Base-by-base conservation (phyloP, 306 rosid genomes). In the Gastrolobium bilobum region DNA sequence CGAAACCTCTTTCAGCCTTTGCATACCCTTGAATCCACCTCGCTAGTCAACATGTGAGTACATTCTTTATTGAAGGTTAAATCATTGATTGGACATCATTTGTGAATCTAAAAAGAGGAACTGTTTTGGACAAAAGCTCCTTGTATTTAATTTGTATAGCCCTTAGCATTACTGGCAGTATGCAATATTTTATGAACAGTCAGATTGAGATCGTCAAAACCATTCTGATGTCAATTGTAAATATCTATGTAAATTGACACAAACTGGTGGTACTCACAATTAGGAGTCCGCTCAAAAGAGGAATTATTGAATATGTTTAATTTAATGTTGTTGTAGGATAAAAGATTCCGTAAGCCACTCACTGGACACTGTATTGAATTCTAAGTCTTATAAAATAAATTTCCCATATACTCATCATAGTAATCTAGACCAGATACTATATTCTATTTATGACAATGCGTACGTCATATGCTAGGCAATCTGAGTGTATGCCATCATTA, bases 401-500 rank as follows among this genome's bases (percentile, higher is more conserved):
- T 59, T 42, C 20, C 38, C 43, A 11, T 53, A 38, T 67, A 60
- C 15, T 72, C 66, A 33, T 64, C 11, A 51, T 5, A 31, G 43
- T 76, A 42, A 74, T 60, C 63, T 59, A 71, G 77, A 53, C 42
- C 61, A 7, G 46, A 10, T 53, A 6, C 53, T 44, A 14, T 59
- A 61, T 40, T 31, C 39, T 42, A 40, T 63, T 40, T 9, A 0
- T 61, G 72, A 63, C 43, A 66, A 53, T 52, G 62, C 65, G 14
- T 35, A 78, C 30, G 13, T 60, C 13, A 39, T 58, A 48, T 75
- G 71, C 65, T 42, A 15, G 51, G 78, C 71, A 64, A 4, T 50
- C 20, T 51, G 50, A 52, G 35, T 62, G 38, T 29, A 75, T 54
- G 56, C 40, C 69, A 52, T 71, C 40, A 47, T 64, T 67, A 54